phyloP scores from a whole-genome alignment of 1,284 basidiomycete genomes.

The Pseudozyma tsukubaensis region DNA sequence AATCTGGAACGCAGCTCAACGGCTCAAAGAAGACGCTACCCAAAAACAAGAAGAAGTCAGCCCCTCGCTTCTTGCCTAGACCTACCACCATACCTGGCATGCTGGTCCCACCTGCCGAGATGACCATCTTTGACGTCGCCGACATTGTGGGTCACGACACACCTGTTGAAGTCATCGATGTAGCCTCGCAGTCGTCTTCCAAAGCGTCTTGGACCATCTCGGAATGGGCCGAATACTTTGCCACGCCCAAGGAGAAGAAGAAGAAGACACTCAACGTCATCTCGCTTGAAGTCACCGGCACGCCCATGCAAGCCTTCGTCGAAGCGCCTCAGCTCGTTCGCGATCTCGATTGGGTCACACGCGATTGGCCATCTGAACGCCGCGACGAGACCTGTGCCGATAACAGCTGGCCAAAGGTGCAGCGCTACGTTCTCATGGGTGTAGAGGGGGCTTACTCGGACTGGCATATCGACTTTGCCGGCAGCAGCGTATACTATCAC shows the following conservation, averaged over 20 bases:
- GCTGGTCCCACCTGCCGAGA: slow-evolving; percentile 79
- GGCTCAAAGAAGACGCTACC: neutral
- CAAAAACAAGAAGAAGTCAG: slow-evolving; percentile 11
- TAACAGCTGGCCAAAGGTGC: slow-evolving; percentile 85
- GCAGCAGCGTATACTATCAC: slow-evolving; percentile 47
- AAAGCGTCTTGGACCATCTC: slow-evolving; percentile 79
- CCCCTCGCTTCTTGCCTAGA: slow-evolving; percentile 20
- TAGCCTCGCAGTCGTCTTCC: slow-evolving; percentile 68
- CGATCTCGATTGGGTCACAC: slow-evolving; percentile 96
- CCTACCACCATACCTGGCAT: slow-evolving; percentile 70
- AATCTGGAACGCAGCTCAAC: neutral
- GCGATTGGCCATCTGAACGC: slow-evolving; percentile 80
- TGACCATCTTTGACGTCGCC: slow-evolving; percentile 83
- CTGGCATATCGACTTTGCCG: slow-evolving; percentile 63
- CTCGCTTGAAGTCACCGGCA: slow-evolving; percentile 84
- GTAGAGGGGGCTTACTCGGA: slow-evolving; percentile 84
- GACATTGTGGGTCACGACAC: slow-evolving; percentile 74
- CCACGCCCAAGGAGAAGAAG: slow-evolving; percentile 73
- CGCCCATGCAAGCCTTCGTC: slow-evolving; percentile 79
- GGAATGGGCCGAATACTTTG: slow-evolving; percentile 90
- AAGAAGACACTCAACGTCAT: slow-evolving; percentile 88
- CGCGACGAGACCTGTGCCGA: slow-evolving; percentile 47
- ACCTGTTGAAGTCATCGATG: slow-evolving; percentile 66
- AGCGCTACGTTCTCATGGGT: slow-evolving; percentile 95
- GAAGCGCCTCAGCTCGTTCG: slow-evolving; percentile 78